Evolutionary conservation across 163 green algal species (phyloP).

Genomic region (Trebouxiophyceae sp.): DNA sequence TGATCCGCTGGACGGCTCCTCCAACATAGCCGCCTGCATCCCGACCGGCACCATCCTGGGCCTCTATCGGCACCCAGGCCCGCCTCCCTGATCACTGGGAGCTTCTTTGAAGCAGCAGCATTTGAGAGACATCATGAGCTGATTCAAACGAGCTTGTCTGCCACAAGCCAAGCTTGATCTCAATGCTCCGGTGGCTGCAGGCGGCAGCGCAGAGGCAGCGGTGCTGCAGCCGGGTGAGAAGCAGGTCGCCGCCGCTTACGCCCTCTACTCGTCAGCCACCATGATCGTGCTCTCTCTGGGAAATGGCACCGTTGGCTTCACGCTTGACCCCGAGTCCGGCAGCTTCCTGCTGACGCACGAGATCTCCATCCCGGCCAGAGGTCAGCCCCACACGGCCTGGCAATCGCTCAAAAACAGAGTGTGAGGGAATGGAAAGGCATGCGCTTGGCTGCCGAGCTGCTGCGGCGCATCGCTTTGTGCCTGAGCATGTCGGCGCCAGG

Average conservation of each 20-base stretch:
- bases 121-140: no score
- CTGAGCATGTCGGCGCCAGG: background rate
- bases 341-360: conserved; percentile 34
- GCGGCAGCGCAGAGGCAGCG: background rate
- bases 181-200: background rate
- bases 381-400: no score
- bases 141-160: background rate
- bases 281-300: conserved; percentile 17
- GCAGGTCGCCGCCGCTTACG: conserved; percentile 12
- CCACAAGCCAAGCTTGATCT: background rate
- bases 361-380: conserved; percentile 22
- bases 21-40: conserved; percentile 40
- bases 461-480: background rate
- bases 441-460: no score
- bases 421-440: no score
- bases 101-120: background rate
- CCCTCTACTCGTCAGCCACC: conserved; percentile 21
- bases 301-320: conserved; percentile 29
- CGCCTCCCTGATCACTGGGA: background rate
- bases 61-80: conserved; percentile 19
- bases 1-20: conserved; percentile 44
- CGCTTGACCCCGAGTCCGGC: conserved; percentile 16
- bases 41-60: conserved; percentile 45
- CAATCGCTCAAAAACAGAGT: no score
- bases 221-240: conserved; percentile 7